These are phyloP conservation scores for Tetrastigma voinierianum DNA, from an alignment of 164 flowering plant genomes.

Conservation along the genomic window DNA sequence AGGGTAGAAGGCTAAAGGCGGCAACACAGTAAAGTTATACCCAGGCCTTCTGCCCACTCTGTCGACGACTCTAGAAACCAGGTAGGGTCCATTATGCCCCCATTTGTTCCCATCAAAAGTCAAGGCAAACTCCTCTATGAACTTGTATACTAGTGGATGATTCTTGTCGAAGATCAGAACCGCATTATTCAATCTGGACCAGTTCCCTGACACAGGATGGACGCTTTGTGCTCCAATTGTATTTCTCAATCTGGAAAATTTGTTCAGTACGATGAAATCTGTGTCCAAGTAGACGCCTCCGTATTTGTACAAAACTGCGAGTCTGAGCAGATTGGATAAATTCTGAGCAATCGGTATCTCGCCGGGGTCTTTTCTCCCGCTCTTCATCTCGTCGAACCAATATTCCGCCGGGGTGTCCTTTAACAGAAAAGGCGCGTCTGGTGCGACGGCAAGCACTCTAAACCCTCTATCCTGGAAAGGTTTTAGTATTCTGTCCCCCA, in stretches of 20 bases:
- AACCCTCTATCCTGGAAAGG: slow-evolving; percentile 48
- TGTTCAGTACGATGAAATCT: slow-evolving; percentile 53
- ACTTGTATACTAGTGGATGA: slow-evolving; percentile 62
- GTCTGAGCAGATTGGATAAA: slow-evolving; percentile 60
- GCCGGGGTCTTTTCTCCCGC: slow-evolving; percentile 53
- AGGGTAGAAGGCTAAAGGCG: slow-evolving; percentile 76
- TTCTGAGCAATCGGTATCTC: slow-evolving; percentile 62
- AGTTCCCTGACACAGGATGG: slow-evolving; percentile 30
- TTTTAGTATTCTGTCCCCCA: slow-evolving; percentile 41
- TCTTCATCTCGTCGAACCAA: slow-evolving; percentile 58
- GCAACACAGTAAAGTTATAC: slow-evolving; percentile 52
- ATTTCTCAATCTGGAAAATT: slow-evolving; percentile 44
- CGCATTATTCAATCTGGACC: slow-evolving; percentile 88
- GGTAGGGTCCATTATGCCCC: slow-evolving; percentile 92
- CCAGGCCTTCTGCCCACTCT: slow-evolving; percentile 25
- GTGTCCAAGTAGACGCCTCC: slow-evolving; percentile 70
- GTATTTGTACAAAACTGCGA: slow-evolving; percentile 55
- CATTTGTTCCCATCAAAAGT: slow-evolving; percentile 78
- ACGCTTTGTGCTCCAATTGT: slow-evolving; percentile 63
- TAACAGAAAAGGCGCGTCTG: slow-evolving; percentile 54
- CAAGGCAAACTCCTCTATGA: slow-evolving; percentile 67
- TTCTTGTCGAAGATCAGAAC: slow-evolving; percentile 67
- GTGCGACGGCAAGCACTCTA: slow-evolving; percentile 49
- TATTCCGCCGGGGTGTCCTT: slow-evolving; percentile 61
- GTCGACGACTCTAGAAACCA: slow-evolving; percentile 71